Base-by-base conservation (phyloP, 2,329 filamentous ascomycete genomes). In the Hypoxylon sp. region DNA sequence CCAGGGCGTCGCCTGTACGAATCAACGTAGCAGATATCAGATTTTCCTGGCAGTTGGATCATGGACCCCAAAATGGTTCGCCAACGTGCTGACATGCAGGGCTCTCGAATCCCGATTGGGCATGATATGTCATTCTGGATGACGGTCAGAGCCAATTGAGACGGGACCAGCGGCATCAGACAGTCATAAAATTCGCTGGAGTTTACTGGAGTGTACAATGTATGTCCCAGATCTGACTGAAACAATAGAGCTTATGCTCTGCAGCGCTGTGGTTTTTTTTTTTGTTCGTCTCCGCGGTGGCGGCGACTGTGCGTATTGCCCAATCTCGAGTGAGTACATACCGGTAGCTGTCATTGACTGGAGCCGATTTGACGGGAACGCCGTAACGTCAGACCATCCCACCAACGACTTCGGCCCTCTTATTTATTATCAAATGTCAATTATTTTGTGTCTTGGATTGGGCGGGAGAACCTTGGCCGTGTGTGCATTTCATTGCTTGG, bases 151-250 rank as follows among this genome's bases (percentile, higher is more conserved):
- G 62, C 68, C 70, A 71, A 72, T 71, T 46, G 66, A 64, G 58
- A 24, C 56, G 42, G 55, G 54, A 6, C 32, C 21, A 24, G 68
- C 51, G 55, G 58, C 42, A 62, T 62, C 55, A 57, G 50, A 68
- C 64, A 61, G 51, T 70, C 65, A 72, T 73, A 69, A 73, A 66
- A 60, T 50, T 68, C 63, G 64, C 63, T 73, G 73, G 58, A 60
- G 19, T 56, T 53, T 63, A 57, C 63, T 73, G 73, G 58, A 60
- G 19, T 56, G 60, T 63, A 57, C 52, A 57, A 52, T 55, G 53
- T 71, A 72, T 74, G 74, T 75, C 67, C 74, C 71, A 76, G 74
- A 76, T 76, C 75, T 75, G 72, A 75, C 74, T 74, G 72, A 75
- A 74, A 76, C 75, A 74, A 61, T 54, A 63, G 55, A 68, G 65